These are phyloP conservation scores for Mayamaea pseudoterrestris DNA, from an alignment of 108 stramenopile species.

Conservation along the genomic window DNA sequence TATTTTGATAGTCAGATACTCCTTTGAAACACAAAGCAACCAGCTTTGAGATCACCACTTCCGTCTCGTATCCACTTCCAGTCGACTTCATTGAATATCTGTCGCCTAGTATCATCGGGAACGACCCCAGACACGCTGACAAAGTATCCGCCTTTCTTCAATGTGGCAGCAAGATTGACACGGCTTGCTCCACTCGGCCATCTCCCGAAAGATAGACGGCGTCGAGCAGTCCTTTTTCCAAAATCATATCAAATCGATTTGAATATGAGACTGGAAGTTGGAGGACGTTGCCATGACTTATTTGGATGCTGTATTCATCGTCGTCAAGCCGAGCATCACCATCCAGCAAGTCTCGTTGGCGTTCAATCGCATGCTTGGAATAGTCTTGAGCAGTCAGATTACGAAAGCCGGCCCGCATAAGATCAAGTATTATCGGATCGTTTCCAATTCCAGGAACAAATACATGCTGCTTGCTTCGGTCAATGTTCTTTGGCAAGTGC, in stretches of 20 bases:
- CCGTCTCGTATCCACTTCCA: conserved; percentile 74
- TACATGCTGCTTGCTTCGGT: conserved; percentile 11
- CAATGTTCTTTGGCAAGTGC: conserved; percentile 3
- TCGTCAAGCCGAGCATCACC: conserved; percentile 10
- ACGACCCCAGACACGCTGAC: conserved; percentile 66
- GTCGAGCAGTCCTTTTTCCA: conserved; percentile 74
- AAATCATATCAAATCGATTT: conserved; percentile 41
- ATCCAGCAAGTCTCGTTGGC: conserved; percentile 46
- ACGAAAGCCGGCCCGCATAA: conserved; percentile 42
- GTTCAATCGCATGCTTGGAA: conserved; percentile 55
- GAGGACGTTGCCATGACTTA: conserved; percentile 44
- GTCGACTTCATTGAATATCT: conserved; percentile 17
- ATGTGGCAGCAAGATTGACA: conserved; percentile 40
- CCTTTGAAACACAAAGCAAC: conserved; percentile 54
- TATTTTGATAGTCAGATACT: background rate
- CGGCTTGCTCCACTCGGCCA: conserved; percentile 45
- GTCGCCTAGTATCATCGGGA: conserved; percentile 35
- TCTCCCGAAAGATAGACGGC: conserved; percentile 70
- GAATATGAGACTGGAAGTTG: conserved; percentile 36
- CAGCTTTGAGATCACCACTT: conserved; percentile 56
- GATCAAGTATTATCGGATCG: conserved; percentile 56
- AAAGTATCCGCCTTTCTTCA: conserved; percentile 35
- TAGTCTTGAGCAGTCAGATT: conserved; percentile 60
- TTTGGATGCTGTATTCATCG: conserved; percentile 20
- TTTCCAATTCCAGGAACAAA: conserved; percentile 72